Evolutionary conservation across 257 asterid genomes (phyloP), one percentile per base, ranked within the genome.

Genomic region (Verbascum thapsus): DNA sequence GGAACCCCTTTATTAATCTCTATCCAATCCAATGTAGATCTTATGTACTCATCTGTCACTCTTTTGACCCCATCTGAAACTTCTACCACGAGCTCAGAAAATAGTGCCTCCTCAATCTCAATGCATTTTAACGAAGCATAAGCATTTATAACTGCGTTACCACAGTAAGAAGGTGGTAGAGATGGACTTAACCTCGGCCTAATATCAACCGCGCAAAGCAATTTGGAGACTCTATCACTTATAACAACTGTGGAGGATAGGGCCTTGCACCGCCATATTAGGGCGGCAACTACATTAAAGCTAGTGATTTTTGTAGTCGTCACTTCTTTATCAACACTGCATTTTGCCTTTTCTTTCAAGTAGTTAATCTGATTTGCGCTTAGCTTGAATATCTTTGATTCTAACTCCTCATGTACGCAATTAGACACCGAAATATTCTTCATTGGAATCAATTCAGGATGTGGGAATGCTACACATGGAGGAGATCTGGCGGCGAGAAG

Each of bases 11-110:
- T 86, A 67, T 91, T 49, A 0, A 88, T 22, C 54, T 88, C 95
- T 1, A 95, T 96, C 98, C 98, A 91, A 9, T 91, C 98, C 0
- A 91, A 73, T 8, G 82, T 89, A 0, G 96, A 88, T 23, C 89
- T 52, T 0, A 87, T 91, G 58, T 91, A 91, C 55, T 84, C 96
- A n/a, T 86, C 88, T 0, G 73, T 71, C 91, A 91, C 80, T 19
- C 96, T 71, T 0, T 61, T 71, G 5, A 83, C 58, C 49, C 94
- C 98, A 43, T 80, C 85, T 2, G 71, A 66, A 44, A 91, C 91
- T 78, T 34, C 39, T 13, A 42, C 82, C 58, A 86, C 94, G 63
- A 64, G 58, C 76, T 74, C 60, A 8, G 71, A 47, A 34, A 91
- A 79, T 5, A 84, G 82, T 64, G 47, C 81, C 3, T 71, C 85